Base-by-base conservation (phyloP, 257 asterid genomes). In the Gynochthodes officinalis region DNA sequence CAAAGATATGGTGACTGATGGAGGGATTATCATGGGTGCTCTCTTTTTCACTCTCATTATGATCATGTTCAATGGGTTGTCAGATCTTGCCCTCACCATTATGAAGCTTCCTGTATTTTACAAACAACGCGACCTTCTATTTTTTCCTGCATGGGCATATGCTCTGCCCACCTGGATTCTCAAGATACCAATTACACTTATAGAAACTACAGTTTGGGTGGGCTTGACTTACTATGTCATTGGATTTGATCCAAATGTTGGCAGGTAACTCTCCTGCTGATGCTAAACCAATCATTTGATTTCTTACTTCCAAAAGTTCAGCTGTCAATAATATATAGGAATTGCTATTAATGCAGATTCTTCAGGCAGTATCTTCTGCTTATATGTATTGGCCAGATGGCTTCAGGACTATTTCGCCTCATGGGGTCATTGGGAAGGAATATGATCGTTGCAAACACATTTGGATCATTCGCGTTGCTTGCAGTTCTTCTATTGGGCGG, bases 401-500 rank as follows among this genome's bases (percentile, higher is more conserved):
- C 98, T 35, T 86, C 89, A 60, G 92, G 89, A 67, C 89, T 94
- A 73, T 94, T 91, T 60, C 96, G 98, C 0, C 85, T 91, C 76
- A 84, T 94, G 87, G 98, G 92, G 39, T 84, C 93, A 48, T 69
- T 89, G 59, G 98, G 98, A 67, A 79, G 98, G 78, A 89, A 80
- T 69, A 86, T 89, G 95, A 89, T 94, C 48, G 95, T 93, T 71
- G 95, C 98, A 50, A 90, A 90, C 80, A 90, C 98, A 27, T 84
- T 87, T 81, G 98, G 97, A 77, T 86, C 97, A 61, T 91, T 87
- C 57, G 96, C 97, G 33, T 59, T 91, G 93, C 71, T 94, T 71
- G 88, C 89, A 69, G 93, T 91, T 55, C 80, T 94, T 89, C 89
- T 90, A 68, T 90, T 91, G 53, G 98, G 98, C 39, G 98, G 98